A percentile compares a stretch with the other conserved stretches of the same genome.
Evolutionary conservation across 305 asterid genomes (phyloP).

Genomic region (Fraxinus floribunda): DNA sequence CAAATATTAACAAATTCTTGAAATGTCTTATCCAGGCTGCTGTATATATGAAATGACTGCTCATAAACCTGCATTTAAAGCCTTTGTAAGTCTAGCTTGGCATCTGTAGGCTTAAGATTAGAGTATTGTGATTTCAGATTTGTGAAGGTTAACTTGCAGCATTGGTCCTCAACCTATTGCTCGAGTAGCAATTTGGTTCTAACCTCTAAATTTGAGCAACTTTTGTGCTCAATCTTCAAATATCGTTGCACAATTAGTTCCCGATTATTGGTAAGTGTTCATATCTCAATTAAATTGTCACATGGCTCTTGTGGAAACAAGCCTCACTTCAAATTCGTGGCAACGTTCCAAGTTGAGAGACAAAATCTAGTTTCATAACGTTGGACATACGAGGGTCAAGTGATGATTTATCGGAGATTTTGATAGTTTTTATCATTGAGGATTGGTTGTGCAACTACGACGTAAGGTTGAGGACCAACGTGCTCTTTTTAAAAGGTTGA

Average conservation of each 20-base stretch:
- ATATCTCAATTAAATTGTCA: neutral
- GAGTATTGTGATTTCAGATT: neutral
- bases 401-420: neutral
- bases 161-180: neutral
- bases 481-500: neutral
- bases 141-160: neutral
- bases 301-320: neutral
- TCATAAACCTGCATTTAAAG: constrained; percentile 82
- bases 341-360: neutral
- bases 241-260: neutral
- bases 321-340: neutral
- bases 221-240: neutral
- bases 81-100: constrained; percentile 65
- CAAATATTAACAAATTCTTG: constrained; percentile 4
- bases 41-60: constrained; percentile 94
- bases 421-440: neutral
- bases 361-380: neutral
- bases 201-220: neutral
- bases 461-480: neutral
- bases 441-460: neutral
- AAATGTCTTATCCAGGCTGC: constrained; percentile 57
- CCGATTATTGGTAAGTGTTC: neutral
- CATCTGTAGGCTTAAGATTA: neutral
- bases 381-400: neutral
- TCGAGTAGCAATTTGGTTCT: neutral